Evolutionary conservation across 1,139 yeast species (phyloP).

Genomic region (Kurtzmaniella natalensis): DNA sequence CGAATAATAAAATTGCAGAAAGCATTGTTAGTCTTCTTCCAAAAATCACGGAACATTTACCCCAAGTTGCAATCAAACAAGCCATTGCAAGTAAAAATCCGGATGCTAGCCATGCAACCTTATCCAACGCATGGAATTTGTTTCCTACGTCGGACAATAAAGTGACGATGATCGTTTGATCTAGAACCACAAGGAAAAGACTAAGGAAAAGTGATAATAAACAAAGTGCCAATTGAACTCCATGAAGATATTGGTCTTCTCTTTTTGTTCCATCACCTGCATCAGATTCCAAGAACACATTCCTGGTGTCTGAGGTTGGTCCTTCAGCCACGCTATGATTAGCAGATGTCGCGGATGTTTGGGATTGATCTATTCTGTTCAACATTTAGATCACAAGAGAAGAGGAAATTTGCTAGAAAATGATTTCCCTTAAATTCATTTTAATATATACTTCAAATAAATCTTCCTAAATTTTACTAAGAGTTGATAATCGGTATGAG

Average conservation of each 20-base stretch:
- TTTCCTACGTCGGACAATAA: slow-evolving; percentile 34
- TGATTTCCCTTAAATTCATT: too few species aligned
- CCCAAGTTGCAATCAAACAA: slow-evolving; percentile 35
- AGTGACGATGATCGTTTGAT: slow-evolving; percentile 38
- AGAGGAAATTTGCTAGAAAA: too few species aligned
- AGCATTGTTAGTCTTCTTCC: slow-evolving; percentile 21
- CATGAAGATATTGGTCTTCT: slow-evolving; percentile 35
- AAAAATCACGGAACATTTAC: slow-evolving; percentile 21
- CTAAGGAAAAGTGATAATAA: slow-evolving; percentile 24
- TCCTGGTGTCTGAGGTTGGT: too few species aligned
- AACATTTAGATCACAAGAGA: too few species aligned
- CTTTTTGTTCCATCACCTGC: slow-evolving; percentile 42
- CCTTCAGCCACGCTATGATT: too few species aligned
- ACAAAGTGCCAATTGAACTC: slow-evolving; percentile 24
- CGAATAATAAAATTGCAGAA: slow-evolving; percentile 17
- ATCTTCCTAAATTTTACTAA: too few species aligned
- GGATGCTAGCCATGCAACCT: slow-evolving; percentile 26
- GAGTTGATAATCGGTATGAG: too few species aligned
- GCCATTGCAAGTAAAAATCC: slow-evolving; percentile 29
- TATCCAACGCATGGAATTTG: slow-evolving; percentile 24
- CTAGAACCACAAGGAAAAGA: slow-evolving; percentile 35
- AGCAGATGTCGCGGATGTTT: too few species aligned
- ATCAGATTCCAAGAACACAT: slow-evolving; percentile 26
- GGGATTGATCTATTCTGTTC: too few species aligned
- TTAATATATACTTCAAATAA: too few species aligned